Conservation (phyloP, 352 stramenopile species). For the Thalassiosira livingstoniorum region DNA sequence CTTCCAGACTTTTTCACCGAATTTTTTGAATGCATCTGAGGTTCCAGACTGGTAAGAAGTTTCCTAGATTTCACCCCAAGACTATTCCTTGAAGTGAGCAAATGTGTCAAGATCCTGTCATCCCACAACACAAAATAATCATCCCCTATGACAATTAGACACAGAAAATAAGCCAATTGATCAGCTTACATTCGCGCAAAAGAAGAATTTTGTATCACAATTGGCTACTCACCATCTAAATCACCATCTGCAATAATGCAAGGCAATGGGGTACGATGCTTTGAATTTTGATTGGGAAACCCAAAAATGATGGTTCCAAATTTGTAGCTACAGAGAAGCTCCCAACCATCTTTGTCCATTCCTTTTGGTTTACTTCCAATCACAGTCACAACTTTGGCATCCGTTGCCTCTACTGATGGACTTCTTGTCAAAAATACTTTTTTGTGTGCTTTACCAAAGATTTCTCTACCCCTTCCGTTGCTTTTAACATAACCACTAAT, state of each 20-base stretch:
- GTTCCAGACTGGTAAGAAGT: conserved; percentile 25
- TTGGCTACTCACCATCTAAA: conserved; percentile 55
- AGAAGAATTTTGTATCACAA: conserved; percentile 6
- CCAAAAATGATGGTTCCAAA: conserved; percentile 72
- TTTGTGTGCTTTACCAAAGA: conserved; percentile 38
- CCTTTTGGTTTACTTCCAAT: conserved; percentile 53
- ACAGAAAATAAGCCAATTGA: background rate
- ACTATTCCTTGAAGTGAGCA: conserved; percentile 30
- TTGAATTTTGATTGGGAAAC: conserved; percentile 28
- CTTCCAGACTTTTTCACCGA: no score
- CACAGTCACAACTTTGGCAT: conserved; percentile 56
- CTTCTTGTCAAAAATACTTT: conserved; percentile 39
- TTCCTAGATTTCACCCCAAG: conserved; percentile 22
- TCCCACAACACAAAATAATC: conserved; percentile 72
- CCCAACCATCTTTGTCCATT: conserved; percentile 59
- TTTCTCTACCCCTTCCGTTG: conserved; percentile 11
- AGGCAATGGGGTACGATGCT: conserved; percentile 28
- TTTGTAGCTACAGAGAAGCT: conserved; percentile 41
- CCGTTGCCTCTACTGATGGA: conserved; percentile 36
- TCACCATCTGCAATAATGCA: conserved; percentile 63
- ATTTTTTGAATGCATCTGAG: no score
- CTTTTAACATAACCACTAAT: conserved; percentile 51
- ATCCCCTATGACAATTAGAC: background rate
- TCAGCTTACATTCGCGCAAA: background rate
- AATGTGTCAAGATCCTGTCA: conserved; percentile 44